Evolutionary conservation across 2,329 filamentous ascomycete genomes (phyloP), one percentile per base, ranked within the genome.

Genomic region (Diaporthe citriasiana): DNA sequence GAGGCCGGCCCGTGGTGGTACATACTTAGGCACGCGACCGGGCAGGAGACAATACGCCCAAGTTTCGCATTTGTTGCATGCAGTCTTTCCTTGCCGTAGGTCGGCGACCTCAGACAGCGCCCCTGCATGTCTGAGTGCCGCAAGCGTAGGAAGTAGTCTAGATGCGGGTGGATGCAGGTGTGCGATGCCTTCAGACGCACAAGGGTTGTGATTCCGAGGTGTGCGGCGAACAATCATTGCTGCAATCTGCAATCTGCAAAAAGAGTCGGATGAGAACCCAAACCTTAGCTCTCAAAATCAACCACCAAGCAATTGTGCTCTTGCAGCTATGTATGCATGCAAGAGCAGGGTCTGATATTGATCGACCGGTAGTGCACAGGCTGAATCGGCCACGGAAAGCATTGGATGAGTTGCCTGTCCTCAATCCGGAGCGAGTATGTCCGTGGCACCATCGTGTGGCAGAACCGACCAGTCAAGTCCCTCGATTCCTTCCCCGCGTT

Each of bases 61-160:
- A 22, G 63, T 68, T 68, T 68, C 63, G 63, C 22, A 40, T 68
- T 53, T 68, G 63, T 68, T 68, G 63, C 63, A 51, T 40, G 63
- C n/a, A 53, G 15, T 68, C 50, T 47, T 66, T 17, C 45, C 33
- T 15, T 51, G 19, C 45, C 38, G 33, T 25, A 47, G 63, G 30
- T 35, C 45, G 45, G 45, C 63, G n/a, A 27, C 57, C 13, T 38
- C 63, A 66, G 15, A 50, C 60, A 25, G 63, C 12, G 50, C 42
- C 45, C 63, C 63, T 66, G 63, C 45, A 17, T 51, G 30, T 19
- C 45, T 19, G 15, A 5, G 63, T 47, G 30, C 63, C 47, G 30
- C 33, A 53, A 27, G 63, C 15, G 47, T 35, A 68, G 17, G 4
- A 51, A 66, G 33, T 51, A 66, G 60, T 25, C 60, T 35, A 50